Evolutionary conservation across 148 eudicot species (phyloP), one percentile per base, ranked within the genome.

Genomic region (Dysphania ambrosioides): DNA sequence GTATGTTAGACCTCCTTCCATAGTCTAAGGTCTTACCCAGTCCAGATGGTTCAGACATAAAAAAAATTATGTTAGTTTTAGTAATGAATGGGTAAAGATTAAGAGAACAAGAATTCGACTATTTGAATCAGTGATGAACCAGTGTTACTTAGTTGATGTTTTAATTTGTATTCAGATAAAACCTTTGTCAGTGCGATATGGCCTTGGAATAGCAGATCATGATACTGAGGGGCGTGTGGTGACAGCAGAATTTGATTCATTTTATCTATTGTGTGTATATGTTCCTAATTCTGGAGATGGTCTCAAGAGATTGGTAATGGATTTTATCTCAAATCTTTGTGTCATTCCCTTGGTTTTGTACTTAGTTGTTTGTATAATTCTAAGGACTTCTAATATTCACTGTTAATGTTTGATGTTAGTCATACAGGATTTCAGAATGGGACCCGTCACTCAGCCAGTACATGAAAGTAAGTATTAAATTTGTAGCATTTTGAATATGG

Each of bases 211-310:
- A 78, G 57, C 90, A 34, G 92, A 92, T 83, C 99, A 95, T 77
- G 99, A 95, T 81, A 79, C 85, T 72, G 99, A 92, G 86, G 99
- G 99, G 47, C 90, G 98, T 63, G 83, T 95, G 56, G 90, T 95
- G 66, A 95, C 99, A 30, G 88, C 86, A 73, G 99, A 95, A 79
- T 95, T 92, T 75, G 96, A 95, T 58, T 75, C 89, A 4, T 92
- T 81, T 76, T 95, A 88, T 82, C 72, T 95, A 67, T 44, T 95
- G 75, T 81, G 84, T 80, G 89, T 83, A 66, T 95, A 95, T 82
- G 97, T 95, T 60, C 99, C 99, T 47, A 95, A 95, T 80, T 92
- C 99, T 74, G 94, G 99, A 55, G 99, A 92, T 80, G 99, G 99
- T 74, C 81, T 95, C 12, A 88, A 56, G 85, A 87, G 99, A 85